Conservation (phyloP, 169 alveolate species). For the Cryptosporidium canis region DNA sequence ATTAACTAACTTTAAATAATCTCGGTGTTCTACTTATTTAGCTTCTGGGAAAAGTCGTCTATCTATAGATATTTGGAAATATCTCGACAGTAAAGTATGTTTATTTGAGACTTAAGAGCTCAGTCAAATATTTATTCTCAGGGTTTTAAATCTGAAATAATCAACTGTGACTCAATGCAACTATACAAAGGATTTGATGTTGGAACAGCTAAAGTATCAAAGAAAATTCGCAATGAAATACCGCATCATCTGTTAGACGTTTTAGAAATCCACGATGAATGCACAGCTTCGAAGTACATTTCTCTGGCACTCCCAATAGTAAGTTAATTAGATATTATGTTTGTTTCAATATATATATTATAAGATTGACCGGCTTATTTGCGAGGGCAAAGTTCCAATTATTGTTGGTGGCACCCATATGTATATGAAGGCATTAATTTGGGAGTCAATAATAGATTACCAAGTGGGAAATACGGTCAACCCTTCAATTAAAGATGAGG, state of each 20-base stretch:
- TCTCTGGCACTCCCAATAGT: slow-evolving; percentile 32
- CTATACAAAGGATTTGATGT: slow-evolving; percentile 63
- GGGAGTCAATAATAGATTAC: slow-evolving; percentile 44
- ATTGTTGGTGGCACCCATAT: slow-evolving; percentile 69
- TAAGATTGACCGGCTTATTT: slow-evolving; percentile 17
- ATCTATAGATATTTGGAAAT: slow-evolving; percentile 48
- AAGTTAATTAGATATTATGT: not conserved
- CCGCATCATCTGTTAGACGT: slow-evolving; percentile 65
- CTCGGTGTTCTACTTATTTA: not conserved
- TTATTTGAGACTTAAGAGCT: not conserved
- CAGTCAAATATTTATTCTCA: not conserved
- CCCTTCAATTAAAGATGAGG: slow-evolving; percentile 54
- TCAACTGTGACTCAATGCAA: slow-evolving; percentile 67
- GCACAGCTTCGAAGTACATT: slow-evolving; percentile 37
- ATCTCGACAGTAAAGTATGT: slow-evolving; percentile 50
- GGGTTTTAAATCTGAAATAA: slow-evolving; percentile 42
- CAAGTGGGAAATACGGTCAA: not conserved
- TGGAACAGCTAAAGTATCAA: slow-evolving; percentile 69
- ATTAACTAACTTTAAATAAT: not conserved
- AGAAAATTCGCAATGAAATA: not conserved
- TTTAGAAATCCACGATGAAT: slow-evolving; percentile 42
- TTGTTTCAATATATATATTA: not conserved
- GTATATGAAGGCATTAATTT: slow-evolving; percentile 48
- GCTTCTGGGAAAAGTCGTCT: slow-evolving; percentile 70
- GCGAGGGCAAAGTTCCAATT: slow-evolving; percentile 4